A percentile compares a stretch with the other conserved stretches of the same genome.
Evolutionary conservation across 345 rosid species (phyloP).

Genomic region (Eucalyptus pauciflora): DNA sequence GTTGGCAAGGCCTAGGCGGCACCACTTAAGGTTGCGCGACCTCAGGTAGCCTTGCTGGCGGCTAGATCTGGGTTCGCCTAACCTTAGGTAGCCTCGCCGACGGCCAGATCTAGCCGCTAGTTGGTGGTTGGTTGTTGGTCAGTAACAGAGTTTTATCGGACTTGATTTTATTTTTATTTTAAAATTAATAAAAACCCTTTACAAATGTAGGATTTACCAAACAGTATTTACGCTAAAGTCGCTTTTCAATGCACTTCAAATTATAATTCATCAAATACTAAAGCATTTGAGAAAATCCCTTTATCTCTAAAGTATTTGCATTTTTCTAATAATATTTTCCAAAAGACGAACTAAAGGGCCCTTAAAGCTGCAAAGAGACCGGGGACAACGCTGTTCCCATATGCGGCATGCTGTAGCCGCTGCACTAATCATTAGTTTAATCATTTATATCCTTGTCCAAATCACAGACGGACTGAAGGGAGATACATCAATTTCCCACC

Average conservation of each 20-base stretch:
- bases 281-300: accelerated
- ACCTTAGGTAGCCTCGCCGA: accelerated
- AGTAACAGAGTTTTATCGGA: accelerated
- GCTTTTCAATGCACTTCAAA: no score
- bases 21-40: accelerated
- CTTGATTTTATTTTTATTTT: no score
- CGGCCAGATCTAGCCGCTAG: accelerated
- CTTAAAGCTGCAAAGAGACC: not conserved
- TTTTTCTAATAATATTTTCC: no score
- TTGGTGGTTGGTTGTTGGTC: no score
- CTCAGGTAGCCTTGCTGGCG: accelerated
- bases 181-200: no score
- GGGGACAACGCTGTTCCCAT: not conserved
- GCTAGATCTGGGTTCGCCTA: accelerated
- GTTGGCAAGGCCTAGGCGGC: accelerated
- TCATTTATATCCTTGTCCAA: not conserved
- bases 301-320: no score
- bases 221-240: no score
- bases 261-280: no score
- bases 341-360: no score
- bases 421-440: not conserved
- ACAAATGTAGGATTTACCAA: accelerated
- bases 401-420: not conserved
- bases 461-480: not conserved
- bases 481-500: not conserved